phyloP scores from a whole-genome alignment of 2,329 filamentous ascomycete species.

The Raffaelea ambrosiae region DNA sequence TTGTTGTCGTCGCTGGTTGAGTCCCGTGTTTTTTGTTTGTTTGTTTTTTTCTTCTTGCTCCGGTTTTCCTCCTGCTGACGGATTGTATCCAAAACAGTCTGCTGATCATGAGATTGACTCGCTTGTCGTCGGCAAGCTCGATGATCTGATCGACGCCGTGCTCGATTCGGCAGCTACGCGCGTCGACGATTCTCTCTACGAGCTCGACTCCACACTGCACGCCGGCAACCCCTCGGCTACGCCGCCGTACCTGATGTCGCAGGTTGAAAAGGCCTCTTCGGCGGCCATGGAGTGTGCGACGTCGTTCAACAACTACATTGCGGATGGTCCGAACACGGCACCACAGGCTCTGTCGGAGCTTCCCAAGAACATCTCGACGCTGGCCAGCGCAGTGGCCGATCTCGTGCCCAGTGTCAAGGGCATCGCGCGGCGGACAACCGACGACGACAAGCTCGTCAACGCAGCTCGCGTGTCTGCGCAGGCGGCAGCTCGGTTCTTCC shows the following conservation, averaged over 20 bases:
- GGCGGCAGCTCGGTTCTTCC: constrained; percentile 90
- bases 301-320: constrained; percentile 97
- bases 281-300: constrained; percentile 96
- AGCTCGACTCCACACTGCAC: constrained; percentile 95
- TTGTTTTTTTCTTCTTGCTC: constrained; percentile 35
- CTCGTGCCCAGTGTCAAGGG: constrained; percentile 96
- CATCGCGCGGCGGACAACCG: constrained; percentile 81
- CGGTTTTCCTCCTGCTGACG: constrained; percentile 20
- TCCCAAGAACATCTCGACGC: constrained; percentile 85
- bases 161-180: constrained; percentile 86
- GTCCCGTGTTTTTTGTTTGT: not conserved
- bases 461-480: constrained; percentile 77
- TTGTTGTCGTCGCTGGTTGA: no score
- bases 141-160: constrained; percentile 95
- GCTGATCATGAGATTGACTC: constrained; percentile 84
- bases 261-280: constrained; percentile 92
- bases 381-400: constrained; percentile 83
- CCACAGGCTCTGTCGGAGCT: constrained; percentile 50
- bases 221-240: constrained; percentile 97
- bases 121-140: constrained; percentile 84
- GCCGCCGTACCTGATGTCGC: constrained; percentile 86
- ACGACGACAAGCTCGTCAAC: constrained; percentile 87
- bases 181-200: constrained; percentile 93
- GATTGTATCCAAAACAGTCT: no score
- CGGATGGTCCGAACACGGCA: constrained; percentile 84